Evolutionary conservation across 2,329 filamentous ascomycete genomes (phyloP).

Genomic region (Ceratocystis ficicola): DNA sequence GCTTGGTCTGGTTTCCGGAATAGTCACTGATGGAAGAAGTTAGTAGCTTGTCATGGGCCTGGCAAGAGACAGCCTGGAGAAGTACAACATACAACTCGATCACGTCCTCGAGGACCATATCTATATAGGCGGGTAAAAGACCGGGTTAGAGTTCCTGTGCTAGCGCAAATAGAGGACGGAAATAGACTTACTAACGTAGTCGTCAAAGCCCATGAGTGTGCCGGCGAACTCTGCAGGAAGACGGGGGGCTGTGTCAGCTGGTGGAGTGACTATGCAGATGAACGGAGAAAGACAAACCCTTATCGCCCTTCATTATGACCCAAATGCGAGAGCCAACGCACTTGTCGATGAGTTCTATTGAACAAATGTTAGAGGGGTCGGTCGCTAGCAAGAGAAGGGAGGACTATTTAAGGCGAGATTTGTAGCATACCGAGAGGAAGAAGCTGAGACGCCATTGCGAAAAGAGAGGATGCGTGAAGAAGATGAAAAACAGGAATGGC

Average conservation of each 20-base stretch:
- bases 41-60: background rate
- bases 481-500: background rate
- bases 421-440: constrained; percentile 52
- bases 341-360: constrained; percentile 89
- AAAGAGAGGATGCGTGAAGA: background rate
- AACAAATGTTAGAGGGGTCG: background rate
- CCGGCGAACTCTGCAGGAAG: constrained; percentile 71
- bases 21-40: constrained; percentile 57
- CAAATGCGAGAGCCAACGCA: constrained; percentile 96
- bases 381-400: background rate
- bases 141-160: constrained; percentile 23
- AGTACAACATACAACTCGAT: constrained; percentile 67
- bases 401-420: background rate
- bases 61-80: background rate
- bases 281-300: constrained; percentile 47
- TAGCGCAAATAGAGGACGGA: background rate
- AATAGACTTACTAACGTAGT: constrained; percentile 88
- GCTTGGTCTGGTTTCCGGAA: constrained; percentile 71
- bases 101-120: constrained; percentile 97
- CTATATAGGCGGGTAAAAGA: constrained; percentile 35
- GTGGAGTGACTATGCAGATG: background rate
- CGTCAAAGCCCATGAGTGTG: constrained; percentile 88
- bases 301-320: constrained; percentile 99
- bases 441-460: constrained; percentile 57
- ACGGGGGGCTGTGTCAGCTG: constrained; percentile 15